These are phyloP conservation scores for Pyricularia grisea DNA, from an alignment of 2,329 filamentous ascomycete species.

Conservation along the genomic window DNA sequence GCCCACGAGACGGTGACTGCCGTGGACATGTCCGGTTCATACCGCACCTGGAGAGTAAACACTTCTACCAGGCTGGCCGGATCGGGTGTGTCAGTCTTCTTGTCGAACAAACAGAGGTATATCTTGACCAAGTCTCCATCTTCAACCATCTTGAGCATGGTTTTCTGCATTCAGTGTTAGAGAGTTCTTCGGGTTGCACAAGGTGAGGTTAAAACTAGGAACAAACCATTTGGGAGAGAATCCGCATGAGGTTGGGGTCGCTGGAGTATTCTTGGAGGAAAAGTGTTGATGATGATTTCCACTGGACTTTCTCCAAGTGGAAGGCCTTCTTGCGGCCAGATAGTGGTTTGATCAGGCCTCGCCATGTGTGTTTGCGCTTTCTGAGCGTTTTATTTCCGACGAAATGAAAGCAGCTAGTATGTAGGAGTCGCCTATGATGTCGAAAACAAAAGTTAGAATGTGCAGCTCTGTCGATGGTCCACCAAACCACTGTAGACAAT, in stretches of 20 bases:
- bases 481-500: neutral
- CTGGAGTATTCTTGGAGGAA: neutral
- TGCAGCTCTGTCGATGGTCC: neutral
- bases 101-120: neutral
- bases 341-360: neutral
- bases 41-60: neutral
- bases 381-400: neutral
- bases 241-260: neutral
- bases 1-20: neutral
- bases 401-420: neutral
- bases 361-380: neutral
- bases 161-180: neutral
- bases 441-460: neutral
- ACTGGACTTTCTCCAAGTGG: neutral
- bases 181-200: neutral
- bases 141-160: neutral
- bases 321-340: neutral
- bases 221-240: neutral
- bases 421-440: neutral
- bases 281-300: neutral
- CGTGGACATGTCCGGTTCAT: neutral
- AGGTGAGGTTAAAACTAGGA: neutral
- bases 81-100: neutral
- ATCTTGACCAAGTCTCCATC: neutral
- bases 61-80: neutral